phyloP scores from a whole-genome alignment of 2,329 filamentous ascomycete species.

The Chaetomium olivaceum region DNA sequence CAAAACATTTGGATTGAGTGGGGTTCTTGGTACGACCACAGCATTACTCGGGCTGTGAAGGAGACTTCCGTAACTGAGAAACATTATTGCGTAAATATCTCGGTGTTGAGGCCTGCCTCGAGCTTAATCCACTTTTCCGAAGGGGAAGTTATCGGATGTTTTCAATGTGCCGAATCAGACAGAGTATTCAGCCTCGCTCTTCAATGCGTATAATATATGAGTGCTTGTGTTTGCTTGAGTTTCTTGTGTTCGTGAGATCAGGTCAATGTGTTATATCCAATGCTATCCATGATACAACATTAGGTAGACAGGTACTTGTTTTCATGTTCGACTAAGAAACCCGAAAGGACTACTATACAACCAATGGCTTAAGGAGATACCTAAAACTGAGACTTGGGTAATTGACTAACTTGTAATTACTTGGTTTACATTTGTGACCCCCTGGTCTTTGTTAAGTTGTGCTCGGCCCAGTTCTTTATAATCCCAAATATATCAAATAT shows the following conservation, averaged over 20 bases:
- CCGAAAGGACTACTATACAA: too few relatives aligned
- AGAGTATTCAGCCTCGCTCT: background rate
- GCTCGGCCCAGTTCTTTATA: background rate
- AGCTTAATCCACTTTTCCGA: background rate
- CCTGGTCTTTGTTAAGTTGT: background rate
- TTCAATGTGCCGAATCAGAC: conserved; percentile 1
- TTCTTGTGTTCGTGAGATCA: background rate
- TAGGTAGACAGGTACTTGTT: background rate
- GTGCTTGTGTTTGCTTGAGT: background rate
- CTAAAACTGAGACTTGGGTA: too few relatives aligned
- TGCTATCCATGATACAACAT: background rate
- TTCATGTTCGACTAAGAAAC: background rate
- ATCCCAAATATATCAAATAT: too few relatives aligned
- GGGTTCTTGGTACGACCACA: background rate
- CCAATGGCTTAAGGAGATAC: too few relatives aligned
- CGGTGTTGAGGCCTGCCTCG: background rate
- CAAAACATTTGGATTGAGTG: background rate
- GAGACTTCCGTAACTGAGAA: background rate
- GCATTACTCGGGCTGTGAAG: background rate
- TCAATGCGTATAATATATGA: background rate
- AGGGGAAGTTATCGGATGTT: background rate
- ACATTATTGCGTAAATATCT: background rate
- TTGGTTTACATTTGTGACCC: background rate
- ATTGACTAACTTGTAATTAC: too few relatives aligned
- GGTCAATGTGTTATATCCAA: background rate